Base-by-base conservation (phyloP, 768 basidiomycete genomes). In the Boletus patriciae region DNA sequence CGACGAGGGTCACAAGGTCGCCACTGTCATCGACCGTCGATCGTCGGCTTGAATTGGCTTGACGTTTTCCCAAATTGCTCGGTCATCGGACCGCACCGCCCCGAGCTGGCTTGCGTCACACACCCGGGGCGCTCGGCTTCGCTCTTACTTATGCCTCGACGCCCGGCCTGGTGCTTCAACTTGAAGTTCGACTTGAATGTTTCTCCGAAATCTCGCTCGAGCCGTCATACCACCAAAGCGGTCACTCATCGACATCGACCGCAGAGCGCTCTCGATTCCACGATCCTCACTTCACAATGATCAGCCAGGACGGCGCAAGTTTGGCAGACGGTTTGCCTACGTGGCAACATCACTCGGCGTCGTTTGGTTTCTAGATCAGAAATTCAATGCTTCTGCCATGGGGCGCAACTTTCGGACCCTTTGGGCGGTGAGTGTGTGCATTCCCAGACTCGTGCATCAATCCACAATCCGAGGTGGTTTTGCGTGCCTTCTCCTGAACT, bases 351-450 rank as follows among this genome's bases (percentile, higher is more conserved):
- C 73, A 0, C 52, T 75, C 16, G 70, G 71, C 0, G 65, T 64
- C 4, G 67, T 74, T 27, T 81, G 76, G 61, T 52, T 69, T 8
- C 37, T 72, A 5, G 83, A 84, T 59, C 64, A 65, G n/a, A 61
- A 77, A 31, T 76, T 74, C 60, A 79, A 82, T 62, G 82, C 80
- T 12, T 78, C 79, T 42, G 78, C 83, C 6, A 62, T 82, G 3
- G 63, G 62, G 5, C 69, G 83, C 52, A 83, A 80, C 65, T 46
- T 78, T 48, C 72, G 79, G 37, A 83, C 83, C 3, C 66, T 79
- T 10, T 81, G 77, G 73, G 74, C 78, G 37, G 83, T 83, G 68
- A 70, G 75, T 71, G 4, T 71, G 4, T 25, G 8, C 13, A 15
- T 16, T 21, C n/a, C 21, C 41, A 15, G 2, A 29, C 41, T 33